Base-by-base conservation (phyloP, 2,329 filamentous ascomycete genomes). In the Coniella lustricola region DNA sequence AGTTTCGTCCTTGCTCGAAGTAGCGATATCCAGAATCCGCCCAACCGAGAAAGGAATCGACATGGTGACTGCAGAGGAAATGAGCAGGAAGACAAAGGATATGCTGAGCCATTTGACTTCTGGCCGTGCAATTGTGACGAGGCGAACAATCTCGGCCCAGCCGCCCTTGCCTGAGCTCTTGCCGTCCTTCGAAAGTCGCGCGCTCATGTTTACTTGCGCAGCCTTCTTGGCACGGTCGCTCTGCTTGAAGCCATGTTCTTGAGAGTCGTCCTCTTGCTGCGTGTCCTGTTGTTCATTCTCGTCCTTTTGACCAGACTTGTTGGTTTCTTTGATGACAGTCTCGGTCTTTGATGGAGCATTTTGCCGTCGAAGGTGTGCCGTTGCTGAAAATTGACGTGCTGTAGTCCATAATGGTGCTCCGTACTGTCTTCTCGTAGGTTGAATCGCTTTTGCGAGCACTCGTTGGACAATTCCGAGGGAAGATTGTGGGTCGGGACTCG, bases 31-130 rank as follows among this genome's bases (percentile, higher is more conserved):
- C 64, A 98, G 73, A 54, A 98, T 95, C 63, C 90, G 91, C 49
- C 93, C 93, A 56, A 98, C 95, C 0, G 90, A 95, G 63, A 96
- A 95, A 1, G 93, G 93, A 51, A 98, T 87, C 2, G 89, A 90
- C 86, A 98, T 95, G 49, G 90, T 95, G 57, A 98, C 90, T 44
- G 82, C 79, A 3, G 91, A 97, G 14, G 91, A 96, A 54, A 96
- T 76, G 50, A 98, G 75, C 44, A 98, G 75, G 62, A 95, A 86
- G 48, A 85, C 64, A 63, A 97, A 91, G 3, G 94, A 94, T 55
- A 86, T 67, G 7, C 74, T 76, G 14, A 98, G 80, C 66, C 87
- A 85, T 62, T 76, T 84, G 25, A 86, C 70, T 69, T 98, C 93
- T 3, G 91, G 91, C 48, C 80, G 77, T 12, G 93, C 93, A 62